Conservation (phyloP, 2,329 filamentous ascomycete species). For the Colletotrichum paranaense region DNA sequence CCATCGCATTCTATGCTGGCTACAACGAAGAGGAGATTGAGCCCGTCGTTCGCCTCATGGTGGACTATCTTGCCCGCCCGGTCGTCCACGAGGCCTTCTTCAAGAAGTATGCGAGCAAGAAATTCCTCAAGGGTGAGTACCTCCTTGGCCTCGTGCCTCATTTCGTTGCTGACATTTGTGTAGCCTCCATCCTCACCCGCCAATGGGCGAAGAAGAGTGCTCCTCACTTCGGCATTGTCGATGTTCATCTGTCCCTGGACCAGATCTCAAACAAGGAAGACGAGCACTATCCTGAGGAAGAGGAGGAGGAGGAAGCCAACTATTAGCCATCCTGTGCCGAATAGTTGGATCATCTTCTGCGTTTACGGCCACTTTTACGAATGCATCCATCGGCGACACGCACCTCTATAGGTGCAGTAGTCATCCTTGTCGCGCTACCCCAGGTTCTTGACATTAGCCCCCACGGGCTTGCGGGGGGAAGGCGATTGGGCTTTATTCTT, state of each 20-base stretch:
- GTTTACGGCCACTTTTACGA: slow-evolving; percentile 42
- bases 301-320: slow-evolving; percentile 41
- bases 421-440: slow-evolving; percentile 2
- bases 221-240: slow-evolving; percentile 63
- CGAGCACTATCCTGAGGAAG: slow-evolving; percentile 42
- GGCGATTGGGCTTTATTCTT: slow-evolving; percentile 16
- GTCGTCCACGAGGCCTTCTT: slow-evolving; percentile 97
- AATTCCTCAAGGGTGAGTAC: slow-evolving; percentile 94
- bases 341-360: slow-evolving; percentile 35
- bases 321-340: slow-evolving; percentile 34
- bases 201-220: slow-evolving; percentile 92
- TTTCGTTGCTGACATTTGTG: slow-evolving; percentile 40
- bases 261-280: slow-evolving; percentile 49
- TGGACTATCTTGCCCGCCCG: slow-evolving; percentile 93
- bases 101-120: slow-evolving; percentile 99
- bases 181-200: slow-evolving; percentile 90
- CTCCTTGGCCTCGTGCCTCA: not conserved
- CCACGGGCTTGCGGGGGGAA: not conserved
- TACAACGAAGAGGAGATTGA: slow-evolving; percentile 94
- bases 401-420: slow-evolving; percentile 25
- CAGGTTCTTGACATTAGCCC: not conserved
- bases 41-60: slow-evolving; percentile 92
- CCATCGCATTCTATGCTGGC: slow-evolving; percentile 89
- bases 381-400: slow-evolving; percentile 46
- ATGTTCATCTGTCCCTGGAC: slow-evolving; percentile 62